A percentile compares a stretch with the other conserved stretches of the same genome.
Conservation (phyloP, 257 asterid species). For the Marsdenia floribunda region DNA sequence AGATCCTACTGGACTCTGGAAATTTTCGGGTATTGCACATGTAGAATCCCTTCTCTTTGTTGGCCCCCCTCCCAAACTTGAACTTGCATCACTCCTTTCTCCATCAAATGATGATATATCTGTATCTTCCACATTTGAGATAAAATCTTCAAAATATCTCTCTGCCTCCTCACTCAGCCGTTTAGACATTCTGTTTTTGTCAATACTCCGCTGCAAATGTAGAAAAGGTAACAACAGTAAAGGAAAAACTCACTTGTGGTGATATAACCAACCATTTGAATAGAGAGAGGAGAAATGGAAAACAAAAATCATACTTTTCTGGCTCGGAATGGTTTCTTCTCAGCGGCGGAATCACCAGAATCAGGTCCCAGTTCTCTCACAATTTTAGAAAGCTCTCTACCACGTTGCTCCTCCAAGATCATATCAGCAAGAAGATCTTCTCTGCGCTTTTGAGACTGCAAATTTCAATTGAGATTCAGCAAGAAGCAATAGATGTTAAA, state of each 20-base stretch:
- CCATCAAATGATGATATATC: slow-evolving; percentile 95
- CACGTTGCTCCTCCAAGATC: slow-evolving; percentile 62
- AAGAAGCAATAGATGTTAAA: slow-evolving; percentile 2
- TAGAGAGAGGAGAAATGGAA: background rate
- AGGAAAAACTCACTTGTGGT: background rate
- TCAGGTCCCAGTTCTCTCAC: slow-evolving; percentile 38
- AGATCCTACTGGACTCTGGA: slow-evolving; percentile 42
- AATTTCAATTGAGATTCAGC: slow-evolving; percentile 9
- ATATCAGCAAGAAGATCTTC: slow-evolving; percentile 55
- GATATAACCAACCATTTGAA: background rate
- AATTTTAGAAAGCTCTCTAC: slow-evolving; percentile 41
- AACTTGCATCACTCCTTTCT: slow-evolving; percentile 81
- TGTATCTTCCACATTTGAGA: slow-evolving; percentile 74
- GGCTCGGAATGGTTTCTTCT: slow-evolving; percentile 40
- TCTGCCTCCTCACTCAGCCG: slow-evolving; percentile 75
- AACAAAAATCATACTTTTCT: slow-evolving; percentile 47
- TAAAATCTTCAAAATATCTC: slow-evolving; percentile 71
- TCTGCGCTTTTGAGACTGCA: slow-evolving; percentile 56
- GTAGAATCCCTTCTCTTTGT: slow-evolving; percentile 38
- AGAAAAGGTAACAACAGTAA: slow-evolving; percentile 8
- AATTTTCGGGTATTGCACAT: slow-evolving; percentile 29
- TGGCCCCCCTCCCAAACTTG: slow-evolving; percentile 57
- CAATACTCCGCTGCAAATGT: slow-evolving; percentile 63
- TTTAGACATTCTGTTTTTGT: slow-evolving; percentile 46
- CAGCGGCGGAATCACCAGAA: slow-evolving; percentile 41